Evolutionary conservation across 164 flowering plant genomes (phyloP).

Genomic region (Magnolia officinalis): DNA sequence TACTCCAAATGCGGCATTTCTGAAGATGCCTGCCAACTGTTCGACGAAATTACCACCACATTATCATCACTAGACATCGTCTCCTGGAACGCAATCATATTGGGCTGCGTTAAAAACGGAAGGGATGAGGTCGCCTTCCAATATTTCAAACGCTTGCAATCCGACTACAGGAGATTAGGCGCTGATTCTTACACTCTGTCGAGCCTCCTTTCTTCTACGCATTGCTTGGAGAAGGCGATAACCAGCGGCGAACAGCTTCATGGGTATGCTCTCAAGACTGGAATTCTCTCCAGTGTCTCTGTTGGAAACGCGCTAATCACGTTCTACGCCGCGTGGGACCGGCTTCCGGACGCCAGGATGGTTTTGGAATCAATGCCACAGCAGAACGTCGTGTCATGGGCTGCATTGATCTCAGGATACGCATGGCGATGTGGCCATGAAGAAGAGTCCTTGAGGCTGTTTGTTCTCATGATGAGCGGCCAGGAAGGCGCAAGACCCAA

Average conservation of each 20-base stretch:
- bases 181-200: constrained; percentile 27
- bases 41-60: constrained; percentile 15
- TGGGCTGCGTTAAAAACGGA: constrained; percentile 16
- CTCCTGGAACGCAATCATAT: constrained; percentile 22
- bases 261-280: constrained; percentile 22
- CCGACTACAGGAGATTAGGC: background rate
- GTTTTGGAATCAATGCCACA: constrained; percentile 15
- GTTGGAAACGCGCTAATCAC: constrained; percentile 24
- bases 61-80: constrained; percentile 8
- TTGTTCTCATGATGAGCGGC: constrained; percentile 17
- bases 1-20: constrained; percentile 12
- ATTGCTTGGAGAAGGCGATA: constrained; percentile 11
- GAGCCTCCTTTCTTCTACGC: constrained; percentile 15
- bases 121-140: constrained; percentile 17
- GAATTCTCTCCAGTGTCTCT: constrained; percentile 13
- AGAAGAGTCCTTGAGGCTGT: constrained; percentile 25
- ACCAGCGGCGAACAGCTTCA: constrained; percentile 19
- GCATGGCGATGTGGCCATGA: constrained; percentile 10
- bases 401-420: constrained; percentile 22
- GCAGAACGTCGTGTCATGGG: constrained; percentile 25
- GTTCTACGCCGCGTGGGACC: constrained; percentile 12
- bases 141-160: constrained; percentile 18
- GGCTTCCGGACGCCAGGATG: constrained; percentile 10
- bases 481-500: constrained; percentile 16
- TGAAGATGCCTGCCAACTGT: constrained; percentile 16